Evolutionary conservation across 495 filamentous ascomycete genomes (phyloP), one percentile per base, ranked within the genome.

Genomic region (Aspergillus steynii): DNA sequence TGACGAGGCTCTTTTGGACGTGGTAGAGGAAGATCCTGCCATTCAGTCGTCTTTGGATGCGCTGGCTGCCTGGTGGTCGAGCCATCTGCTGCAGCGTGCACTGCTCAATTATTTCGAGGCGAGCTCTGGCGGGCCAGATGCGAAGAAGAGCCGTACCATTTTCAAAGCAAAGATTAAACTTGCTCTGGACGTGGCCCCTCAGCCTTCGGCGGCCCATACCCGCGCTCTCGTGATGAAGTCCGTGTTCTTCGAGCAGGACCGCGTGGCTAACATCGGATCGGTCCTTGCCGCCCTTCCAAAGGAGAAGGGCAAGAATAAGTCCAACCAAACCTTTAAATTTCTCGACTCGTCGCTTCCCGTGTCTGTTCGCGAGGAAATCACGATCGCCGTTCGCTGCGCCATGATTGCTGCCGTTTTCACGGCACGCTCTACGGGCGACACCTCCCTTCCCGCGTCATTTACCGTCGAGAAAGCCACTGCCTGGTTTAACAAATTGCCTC

Each of bases 41-140:
- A 93, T 97, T 54, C 86, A 90, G 34, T 93, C 91, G 12, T 91
- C 93, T 7, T 83, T 97, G 60, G 94, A 98, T 71, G 92, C 91
- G 29, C 82, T 97, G 25, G 90, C 93, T 14, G 90, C 93, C 1
- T 97, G 93, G 94, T 94, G 86, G 79, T 96, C 92, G 1, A 89
- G 86, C 63, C 81, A 89, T 54, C 75, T 86, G n/a, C 75, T 97
- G 29, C 89, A 94, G 51, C 81, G 81, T 37, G 86, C 85, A 7
- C 83, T 98, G 27, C 72, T 87, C 29, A 76, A 76, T 26, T 88
- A 82, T 60, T 76, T 91, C 9, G 83, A 87, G 46, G 72, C 73
- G 12, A 79, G 76, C 52, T 71, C 73, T n/a, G 68, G 77, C 1
- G 77, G 75, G 4, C 66, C 75, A 0, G 71, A 82, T 8, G 73